phyloP scores from a whole-genome alignment of 176 grass and related monocot genomes.

The Panicum miliaceum region DNA sequence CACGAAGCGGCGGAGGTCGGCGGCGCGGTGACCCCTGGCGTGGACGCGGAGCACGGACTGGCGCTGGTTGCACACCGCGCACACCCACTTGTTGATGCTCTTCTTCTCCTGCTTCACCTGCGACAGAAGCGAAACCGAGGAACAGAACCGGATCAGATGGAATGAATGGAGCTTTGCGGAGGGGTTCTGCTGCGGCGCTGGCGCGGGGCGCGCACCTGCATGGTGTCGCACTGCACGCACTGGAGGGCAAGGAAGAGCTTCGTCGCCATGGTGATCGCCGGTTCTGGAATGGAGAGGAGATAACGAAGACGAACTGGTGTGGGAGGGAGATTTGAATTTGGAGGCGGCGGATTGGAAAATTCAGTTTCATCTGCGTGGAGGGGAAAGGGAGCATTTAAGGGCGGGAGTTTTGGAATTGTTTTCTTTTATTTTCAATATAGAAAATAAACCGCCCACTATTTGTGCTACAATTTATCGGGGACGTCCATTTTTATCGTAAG shows the following conservation, averaged over 20 bases:
- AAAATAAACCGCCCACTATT: neutral
- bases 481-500: conserved; percentile 24
- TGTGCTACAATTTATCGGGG: neutral
- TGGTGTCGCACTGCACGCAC: conserved; percentile 78
- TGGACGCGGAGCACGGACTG: conserved; percentile 75
- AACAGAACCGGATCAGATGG: neutral
- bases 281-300: conserved; percentile 8
- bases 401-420: neutral
- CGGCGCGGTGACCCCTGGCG: conserved; percentile 58
- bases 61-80: conserved; percentile 82
- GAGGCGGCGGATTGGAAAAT: neutral
- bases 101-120: conserved; percentile 97
- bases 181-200: neutral
- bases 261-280: conserved; percentile 48
- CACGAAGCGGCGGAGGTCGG: conserved; percentile 78
- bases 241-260: conserved; percentile 78
- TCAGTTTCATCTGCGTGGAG: neutral
- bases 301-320: neutral
- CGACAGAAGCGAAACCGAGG: neutral
- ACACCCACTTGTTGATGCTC: conserved; percentile 81
- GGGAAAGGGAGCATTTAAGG: neutral
- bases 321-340: conserved; percentile 28
- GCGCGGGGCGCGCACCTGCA: conserved; percentile 57
- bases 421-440: neutral
- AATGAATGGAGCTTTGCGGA: neutral